These are phyloP conservation scores for Cucumis cinereus DNA, from an alignment of 306 rosid species.

Conservation along the genomic window DNA sequence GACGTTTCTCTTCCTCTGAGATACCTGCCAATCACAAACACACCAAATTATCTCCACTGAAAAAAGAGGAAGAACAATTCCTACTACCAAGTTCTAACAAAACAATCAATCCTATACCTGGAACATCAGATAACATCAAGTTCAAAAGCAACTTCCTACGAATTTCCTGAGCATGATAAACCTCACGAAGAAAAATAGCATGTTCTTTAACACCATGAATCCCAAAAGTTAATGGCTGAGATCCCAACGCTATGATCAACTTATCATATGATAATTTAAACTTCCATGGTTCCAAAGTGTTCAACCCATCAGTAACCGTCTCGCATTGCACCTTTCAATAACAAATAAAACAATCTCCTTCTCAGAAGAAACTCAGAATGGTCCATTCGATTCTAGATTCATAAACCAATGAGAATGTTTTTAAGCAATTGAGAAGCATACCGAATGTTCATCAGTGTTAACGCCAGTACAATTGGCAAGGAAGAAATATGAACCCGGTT, in stretches of 20 bases:
- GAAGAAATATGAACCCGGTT: slow-evolving; percentile 86
- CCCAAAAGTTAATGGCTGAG: slow-evolving; percentile 78
- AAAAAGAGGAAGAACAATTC: background rate
- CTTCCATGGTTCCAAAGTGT: slow-evolving; percentile 65
- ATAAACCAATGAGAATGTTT: background rate
- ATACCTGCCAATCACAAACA: slow-evolving; percentile 37
- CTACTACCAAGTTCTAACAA: background rate
- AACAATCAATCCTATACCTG: slow-evolving; percentile 38
- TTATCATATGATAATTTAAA: slow-evolving; percentile 74
- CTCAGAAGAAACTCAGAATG: background rate
- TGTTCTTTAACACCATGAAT: slow-evolving; percentile 73
- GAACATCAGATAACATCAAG: slow-evolving; percentile 81
- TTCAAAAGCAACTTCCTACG: slow-evolving; percentile 87
- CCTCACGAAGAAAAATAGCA: slow-evolving; percentile 91
- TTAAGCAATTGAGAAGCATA: slow-evolving; percentile 2
- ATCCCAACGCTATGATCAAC: slow-evolving; percentile 74
- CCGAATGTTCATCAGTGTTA: slow-evolving; percentile 46
- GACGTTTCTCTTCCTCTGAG: slow-evolving; percentile 51
- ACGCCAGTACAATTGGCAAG: slow-evolving; percentile 57
- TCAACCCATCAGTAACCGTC: slow-evolving; percentile 50
- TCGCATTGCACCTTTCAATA: slow-evolving; percentile 78
- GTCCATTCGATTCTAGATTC: background rate
- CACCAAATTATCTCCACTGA: background rate
- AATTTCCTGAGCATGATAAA: slow-evolving; percentile 90
- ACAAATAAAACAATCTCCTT: slow-evolving; percentile 1